Conservation (phyloP, 345 rosid genomes). For the Angophora floribunda region DNA sequence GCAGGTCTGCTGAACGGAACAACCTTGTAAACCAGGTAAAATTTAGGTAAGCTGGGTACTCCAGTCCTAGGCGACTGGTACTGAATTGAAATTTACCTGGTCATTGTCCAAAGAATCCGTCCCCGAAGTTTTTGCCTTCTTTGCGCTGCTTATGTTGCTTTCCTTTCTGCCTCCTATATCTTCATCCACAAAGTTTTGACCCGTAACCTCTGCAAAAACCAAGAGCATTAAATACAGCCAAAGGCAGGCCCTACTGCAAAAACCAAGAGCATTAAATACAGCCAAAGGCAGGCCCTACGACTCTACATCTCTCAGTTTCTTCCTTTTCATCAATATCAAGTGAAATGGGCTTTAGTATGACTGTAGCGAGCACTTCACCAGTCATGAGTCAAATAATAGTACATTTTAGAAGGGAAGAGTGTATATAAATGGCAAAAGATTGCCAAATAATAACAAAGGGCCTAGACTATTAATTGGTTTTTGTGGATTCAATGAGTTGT, state of each 20-base stretch:
- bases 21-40: background rate
- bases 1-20: constrained; percentile 2
- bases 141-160: constrained; percentile 13
- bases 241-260: constrained; percentile 24
- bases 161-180: constrained; percentile 19
- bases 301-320: background rate
- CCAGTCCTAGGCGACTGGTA: background rate
- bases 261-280: background rate
- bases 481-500: background rate
- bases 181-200: constrained; percentile 79
- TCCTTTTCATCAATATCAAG: background rate
- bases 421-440: background rate
- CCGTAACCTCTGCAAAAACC: constrained; percentile 57
- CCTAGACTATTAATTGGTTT: background rate
- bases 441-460: background rate
- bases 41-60: background rate
- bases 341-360: background rate
- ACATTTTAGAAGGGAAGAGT: background rate
- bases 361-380: background rate
- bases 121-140: constrained; percentile 19
- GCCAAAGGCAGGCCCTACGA: background rate
- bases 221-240: background rate
- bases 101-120: background rate
- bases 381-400: background rate
- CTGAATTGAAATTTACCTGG: background rate